Conservation (phyloP, 345 rosid genomes). For the Syzygium jambos region DNA sequence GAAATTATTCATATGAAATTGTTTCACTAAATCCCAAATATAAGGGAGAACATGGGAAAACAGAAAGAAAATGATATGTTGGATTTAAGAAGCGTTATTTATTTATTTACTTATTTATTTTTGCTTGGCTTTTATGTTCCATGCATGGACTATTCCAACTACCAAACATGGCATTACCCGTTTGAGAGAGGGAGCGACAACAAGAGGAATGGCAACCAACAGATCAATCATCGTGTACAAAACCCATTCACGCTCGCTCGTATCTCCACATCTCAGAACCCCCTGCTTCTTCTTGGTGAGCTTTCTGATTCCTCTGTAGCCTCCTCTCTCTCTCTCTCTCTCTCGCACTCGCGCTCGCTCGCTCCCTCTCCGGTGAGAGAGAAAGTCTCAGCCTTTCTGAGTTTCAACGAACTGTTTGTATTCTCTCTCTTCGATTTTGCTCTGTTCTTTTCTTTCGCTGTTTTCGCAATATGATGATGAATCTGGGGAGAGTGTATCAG, state of each 20-base stretch:
- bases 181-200: not conserved
- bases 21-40: not conserved
- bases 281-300: not conserved
- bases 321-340: not conserved
- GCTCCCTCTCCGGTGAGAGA: not conserved
- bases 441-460: not conserved
- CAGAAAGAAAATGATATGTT: not conserved
- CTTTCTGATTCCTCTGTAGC: not conserved
- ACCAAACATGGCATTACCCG: not conserved
- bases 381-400: not conserved
- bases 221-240: not conserved
- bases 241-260: not conserved
- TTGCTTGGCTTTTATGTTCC: not conserved
- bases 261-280: not conserved
- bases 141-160: not conserved
- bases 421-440: not conserved
- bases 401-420: not conserved
- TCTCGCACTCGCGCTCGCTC: not conserved
- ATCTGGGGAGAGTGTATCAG: not conserved
- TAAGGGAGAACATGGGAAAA: not conserved
- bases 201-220: not conserved
- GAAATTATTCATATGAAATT: not conserved
- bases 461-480: not conserved
- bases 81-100: not conserved
- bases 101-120: not conserved